phyloP scores from a whole-genome alignment of 2,329 filamentous ascomycete genomes.

The Elsinoe arachidis region DNA sequence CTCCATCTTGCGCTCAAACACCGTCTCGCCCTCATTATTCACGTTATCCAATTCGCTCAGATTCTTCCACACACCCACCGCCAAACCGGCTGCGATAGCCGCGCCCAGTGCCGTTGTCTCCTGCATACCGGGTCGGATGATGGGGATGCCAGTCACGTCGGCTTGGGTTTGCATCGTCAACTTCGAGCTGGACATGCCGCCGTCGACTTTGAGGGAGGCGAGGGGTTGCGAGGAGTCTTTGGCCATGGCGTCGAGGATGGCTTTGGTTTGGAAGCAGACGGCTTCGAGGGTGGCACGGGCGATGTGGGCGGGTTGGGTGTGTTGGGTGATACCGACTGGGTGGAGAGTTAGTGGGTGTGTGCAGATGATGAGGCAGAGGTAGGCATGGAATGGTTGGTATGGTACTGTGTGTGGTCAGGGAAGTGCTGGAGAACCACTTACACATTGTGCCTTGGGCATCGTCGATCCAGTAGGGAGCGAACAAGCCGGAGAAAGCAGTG shows the following conservation, averaged over 20 bases:
- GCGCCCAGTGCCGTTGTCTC: slow-evolving; percentile 85
- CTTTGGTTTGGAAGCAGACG: slow-evolving; percentile 86
- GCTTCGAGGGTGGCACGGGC: slow-evolving; percentile 84
- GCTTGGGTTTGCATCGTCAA: slow-evolving; percentile 88
- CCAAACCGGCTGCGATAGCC: slow-evolving; percentile 82
- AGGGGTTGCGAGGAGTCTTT: slow-evolving; percentile 71
- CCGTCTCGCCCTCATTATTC: slow-evolving; percentile 59
- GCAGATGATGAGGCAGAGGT: too few species aligned
- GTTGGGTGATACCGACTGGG: slow-evolving; percentile 39
- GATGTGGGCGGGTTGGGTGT: slow-evolving; percentile 78
- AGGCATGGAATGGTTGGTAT: neutral
- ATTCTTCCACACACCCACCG: slow-evolving; percentile 67
- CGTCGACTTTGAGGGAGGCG: slow-evolving; percentile 70
- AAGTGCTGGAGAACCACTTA: slow-evolving; percentile 32
- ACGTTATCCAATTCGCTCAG: slow-evolving; percentile 66
- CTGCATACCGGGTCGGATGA: slow-evolving; percentile 77
- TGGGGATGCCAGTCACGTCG: slow-evolving; percentile 73
- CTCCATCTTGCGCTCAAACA: slow-evolving; percentile 60
- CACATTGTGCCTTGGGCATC: slow-evolving; percentile 82
- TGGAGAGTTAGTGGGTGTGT: slow-evolving; percentile 1
- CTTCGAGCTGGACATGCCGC: slow-evolving; percentile 81
- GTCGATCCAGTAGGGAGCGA: slow-evolving; percentile 92
- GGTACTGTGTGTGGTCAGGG: neutral
- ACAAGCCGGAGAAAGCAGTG: slow-evolving; percentile 82
- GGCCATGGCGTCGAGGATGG: slow-evolving; percentile 86